phyloP scores from a whole-genome alignment of 768 basidiomycete genomes.

The Daedalea quercina region DNA sequence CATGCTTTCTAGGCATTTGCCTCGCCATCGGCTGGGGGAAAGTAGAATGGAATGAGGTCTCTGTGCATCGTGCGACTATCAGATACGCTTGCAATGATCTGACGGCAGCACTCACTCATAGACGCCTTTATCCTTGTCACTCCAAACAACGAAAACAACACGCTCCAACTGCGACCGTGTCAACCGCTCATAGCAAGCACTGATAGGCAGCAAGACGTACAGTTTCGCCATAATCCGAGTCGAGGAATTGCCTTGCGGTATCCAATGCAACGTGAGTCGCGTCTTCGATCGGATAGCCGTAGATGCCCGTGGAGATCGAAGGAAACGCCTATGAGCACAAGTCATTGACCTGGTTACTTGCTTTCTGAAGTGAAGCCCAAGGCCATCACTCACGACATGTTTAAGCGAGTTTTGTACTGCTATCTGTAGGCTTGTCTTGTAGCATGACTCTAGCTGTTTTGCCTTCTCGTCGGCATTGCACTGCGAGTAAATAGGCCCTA shows the following conservation, averaged over 20 bases:
- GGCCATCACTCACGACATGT: constrained; percentile 47
- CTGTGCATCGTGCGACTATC: constrained; percentile 23
- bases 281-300: constrained; percentile 68
- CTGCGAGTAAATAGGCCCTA: constrained; percentile 63
- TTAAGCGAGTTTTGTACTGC: constrained; percentile 53
- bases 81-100: neutral
- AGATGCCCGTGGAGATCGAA: constrained; percentile 74
- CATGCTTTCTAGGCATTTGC: too few relatives aligned
- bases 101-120: constrained; percentile 48
- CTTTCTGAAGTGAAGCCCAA: neutral
- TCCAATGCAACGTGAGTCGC: constrained; percentile 68
- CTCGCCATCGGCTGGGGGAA: constrained; percentile 31
- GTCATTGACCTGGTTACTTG: too few relatives aligned
- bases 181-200: neutral
- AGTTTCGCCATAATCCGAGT: constrained; percentile 40
- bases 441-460: constrained; percentile 59
- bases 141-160: constrained; percentile 72
- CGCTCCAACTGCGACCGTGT: constrained; percentile 43
- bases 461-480: constrained; percentile 37
- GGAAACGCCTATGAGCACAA: constrained; percentile 59
- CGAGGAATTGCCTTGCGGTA: constrained; percentile 49
- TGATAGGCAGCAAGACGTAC: constrained; percentile 10
- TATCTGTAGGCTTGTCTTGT: constrained; percentile 53
- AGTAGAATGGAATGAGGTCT: constrained; percentile 56
- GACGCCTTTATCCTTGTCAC: constrained; percentile 50